Evolutionary conservation across 2,329 filamentous ascomycete genomes (phyloP), one percentile per base, ranked within the genome.

Genomic region (Penicillium olsonii): DNA sequence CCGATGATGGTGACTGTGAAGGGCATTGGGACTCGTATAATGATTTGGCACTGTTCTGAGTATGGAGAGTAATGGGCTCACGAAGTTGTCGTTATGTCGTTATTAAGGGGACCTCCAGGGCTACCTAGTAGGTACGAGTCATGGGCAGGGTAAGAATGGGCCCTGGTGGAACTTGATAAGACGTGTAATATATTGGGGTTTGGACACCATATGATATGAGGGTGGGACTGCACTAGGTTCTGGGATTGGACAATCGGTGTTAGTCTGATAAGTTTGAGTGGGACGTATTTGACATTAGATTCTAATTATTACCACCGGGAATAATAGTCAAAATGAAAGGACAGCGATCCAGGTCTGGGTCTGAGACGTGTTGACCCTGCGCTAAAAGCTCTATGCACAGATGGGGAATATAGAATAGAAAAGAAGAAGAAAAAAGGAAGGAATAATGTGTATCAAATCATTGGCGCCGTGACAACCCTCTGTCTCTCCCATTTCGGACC

Each of bases 1-100:
- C 82, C 82, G 14, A 84, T 68, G 34, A 85, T 81, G 56, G 82
- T 81, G 50, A 84, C 68, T 47, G 26, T 42, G 5, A 20, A 8
- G 6, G 37, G 11, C 44, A 46, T 46, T 31, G 19, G n/a, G n/a
- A n/a, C n/a, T n/a, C n/a, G n/a, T n/a, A n/a, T n/a, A n/a, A n/a
- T 20, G 45, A 69, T 71, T 64, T 75, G 76, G 38, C n/a, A n/a
- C n/a, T n/a, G n/a, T n/a, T n/a, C n/a, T n/a, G n/a, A n/a, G n/a
- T n/a, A n/a, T n/a, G n/a, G n/a, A n/a, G n/a, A n/a, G n/a, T n/a
- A n/a, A n/a, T n/a, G n/a, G n/a, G n/a, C n/a, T n/a, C n/a, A n/a
- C n/a, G n/a, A n/a, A n/a, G n/a, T n/a, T n/a, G n/a, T n/a, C n/a
- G n/a, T n/a, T n/a, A n/a, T n/a, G n/a, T n/a, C n/a, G n/a, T n/a